These are phyloP conservation scores for Auxenochlorella pyrenoidosa DNA, from an alignment of 139 green algal genomes.

Conservation along the genomic window DNA sequence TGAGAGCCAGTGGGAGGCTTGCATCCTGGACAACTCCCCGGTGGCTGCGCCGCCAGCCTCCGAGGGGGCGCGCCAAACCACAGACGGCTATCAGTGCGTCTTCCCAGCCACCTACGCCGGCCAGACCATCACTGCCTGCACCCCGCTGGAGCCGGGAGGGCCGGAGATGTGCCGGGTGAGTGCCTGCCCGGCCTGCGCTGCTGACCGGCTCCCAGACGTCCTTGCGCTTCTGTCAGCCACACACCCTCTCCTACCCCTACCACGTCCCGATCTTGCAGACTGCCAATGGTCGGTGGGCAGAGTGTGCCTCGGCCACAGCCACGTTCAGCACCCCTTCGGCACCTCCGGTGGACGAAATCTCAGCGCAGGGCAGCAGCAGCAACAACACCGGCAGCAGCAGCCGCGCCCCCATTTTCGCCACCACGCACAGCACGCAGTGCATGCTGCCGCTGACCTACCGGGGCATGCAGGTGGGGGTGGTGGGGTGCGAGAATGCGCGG, in stretches of 20 bases:
- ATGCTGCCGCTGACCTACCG: conserved; percentile 37
- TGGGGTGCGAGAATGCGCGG: not conserved
- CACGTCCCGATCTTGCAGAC: not conserved
- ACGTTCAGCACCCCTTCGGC: too few relatives aligned
- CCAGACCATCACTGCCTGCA: conserved; percentile 19
- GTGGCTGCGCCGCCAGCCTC: not conserved
- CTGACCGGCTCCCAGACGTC: not conserved
- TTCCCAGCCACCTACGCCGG: not conserved
- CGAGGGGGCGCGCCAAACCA: not conserved
- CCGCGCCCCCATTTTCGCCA: not conserved
- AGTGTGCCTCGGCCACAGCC: not conserved
- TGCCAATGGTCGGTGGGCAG: not conserved
- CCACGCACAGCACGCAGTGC: conserved; percentile 8
- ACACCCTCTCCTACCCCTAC: not conserved
- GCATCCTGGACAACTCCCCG: not conserved
- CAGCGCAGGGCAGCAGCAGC: not conserved
- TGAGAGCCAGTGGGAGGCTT: conserved; percentile 5
- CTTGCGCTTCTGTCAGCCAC: too few relatives aligned
- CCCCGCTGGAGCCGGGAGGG: not conserved
- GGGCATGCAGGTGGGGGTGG: conserved; percentile 15
- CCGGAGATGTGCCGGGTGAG: conserved; percentile 5
- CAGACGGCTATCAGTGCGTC: conserved; percentile 14
- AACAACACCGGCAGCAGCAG: not conserved
- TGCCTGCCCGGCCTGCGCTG: not conserved
- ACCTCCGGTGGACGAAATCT: too few relatives aligned